Conservation (phyloP, 768 basidiomycete species). For the Cystoderma amianthinum region DNA sequence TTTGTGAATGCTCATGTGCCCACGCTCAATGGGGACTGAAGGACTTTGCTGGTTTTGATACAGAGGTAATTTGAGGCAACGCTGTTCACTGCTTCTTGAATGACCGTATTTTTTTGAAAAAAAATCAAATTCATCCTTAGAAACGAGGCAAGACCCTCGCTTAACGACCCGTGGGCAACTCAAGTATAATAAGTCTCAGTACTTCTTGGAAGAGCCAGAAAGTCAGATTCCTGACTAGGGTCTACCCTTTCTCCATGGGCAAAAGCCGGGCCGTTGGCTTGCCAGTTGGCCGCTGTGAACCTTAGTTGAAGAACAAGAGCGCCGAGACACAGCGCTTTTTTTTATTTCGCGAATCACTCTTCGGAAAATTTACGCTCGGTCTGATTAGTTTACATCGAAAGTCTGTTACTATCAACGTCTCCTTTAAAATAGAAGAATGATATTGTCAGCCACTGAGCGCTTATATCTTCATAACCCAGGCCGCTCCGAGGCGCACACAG, state of each 20-base stretch:
- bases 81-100: conserved; percentile 4
- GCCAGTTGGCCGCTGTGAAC: too few species aligned
- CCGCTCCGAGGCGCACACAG: neutral
- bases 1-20: conserved; percentile 6
- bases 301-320: too few species aligned
- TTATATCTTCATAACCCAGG: too few species aligned
- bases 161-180: neutral
- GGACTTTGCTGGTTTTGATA: conserved; percentile 8
- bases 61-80: conserved; percentile 7
- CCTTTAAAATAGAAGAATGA: too few species aligned
- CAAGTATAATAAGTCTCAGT: neutral
- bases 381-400: too few species aligned
- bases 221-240: conserved; percentile 1
- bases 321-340: too few species aligned
- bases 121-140: conserved; percentile 9
- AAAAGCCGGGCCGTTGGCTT: conserved; percentile 6
- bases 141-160: conserved; percentile 1
- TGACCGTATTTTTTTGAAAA: too few species aligned
- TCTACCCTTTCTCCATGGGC: conserved; percentile 2
- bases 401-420: too few species aligned
- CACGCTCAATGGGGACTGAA: conserved; percentile 11
- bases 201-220: conserved; percentile 1
- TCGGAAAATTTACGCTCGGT: too few species aligned
- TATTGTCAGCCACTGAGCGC: too few species aligned
- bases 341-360: too few species aligned